These are phyloP conservation scores for Phytophthora lateralis DNA, from an alignment of 352 stramenopile species.

Conservation along the genomic window DNA sequence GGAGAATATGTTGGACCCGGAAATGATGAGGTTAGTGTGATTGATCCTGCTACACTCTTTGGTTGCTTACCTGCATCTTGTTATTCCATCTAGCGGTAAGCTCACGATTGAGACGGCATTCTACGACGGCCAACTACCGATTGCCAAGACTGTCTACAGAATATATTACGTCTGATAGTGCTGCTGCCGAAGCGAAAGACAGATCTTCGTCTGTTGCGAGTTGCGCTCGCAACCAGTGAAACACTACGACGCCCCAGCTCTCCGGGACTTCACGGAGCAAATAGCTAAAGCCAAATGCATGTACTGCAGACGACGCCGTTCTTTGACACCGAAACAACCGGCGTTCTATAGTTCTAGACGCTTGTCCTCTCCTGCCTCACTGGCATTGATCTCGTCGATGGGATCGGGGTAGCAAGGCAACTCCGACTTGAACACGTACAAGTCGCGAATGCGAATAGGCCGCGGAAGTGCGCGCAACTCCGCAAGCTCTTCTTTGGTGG, in stretches of 20 bases:
- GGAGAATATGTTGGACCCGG: constrained; percentile 89
- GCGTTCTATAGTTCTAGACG: constrained; percentile 40
- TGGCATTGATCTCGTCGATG: constrained; percentile 45
- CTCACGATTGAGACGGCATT: constrained; percentile 96
- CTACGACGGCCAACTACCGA: constrained; percentile 89
- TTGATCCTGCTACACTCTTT: neutral
- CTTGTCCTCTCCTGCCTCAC: constrained; percentile 25
- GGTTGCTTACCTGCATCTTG: neutral
- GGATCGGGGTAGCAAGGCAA: constrained; percentile 56
- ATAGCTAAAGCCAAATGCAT: constrained; percentile 28
- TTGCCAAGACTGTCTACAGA: constrained; percentile 93
- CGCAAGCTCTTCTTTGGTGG: constrained; percentile 29
- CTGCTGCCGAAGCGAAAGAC: constrained; percentile 14
- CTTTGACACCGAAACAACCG: constrained; percentile 8
- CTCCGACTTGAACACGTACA: constrained; percentile 71
- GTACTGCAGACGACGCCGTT: constrained; percentile 21
- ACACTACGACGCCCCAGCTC: constrained; percentile 2
- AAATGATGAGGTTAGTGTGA: constrained; percentile 72
- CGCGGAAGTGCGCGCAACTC: constrained; percentile 27
- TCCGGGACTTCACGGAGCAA: neutral
- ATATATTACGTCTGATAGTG: constrained; percentile 90
- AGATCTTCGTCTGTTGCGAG: neutral
- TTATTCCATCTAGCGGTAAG: constrained; percentile 69
- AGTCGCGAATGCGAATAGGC: constrained; percentile 50
- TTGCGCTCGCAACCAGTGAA: constrained; percentile 3